Percentiles rank a stretch among this genome's conserved stretches.
These are phyloP conservation scores for Aquilaria malaccensis DNA, from an alignment of 345 rosid genomes.

Conservation along the genomic window DNA sequence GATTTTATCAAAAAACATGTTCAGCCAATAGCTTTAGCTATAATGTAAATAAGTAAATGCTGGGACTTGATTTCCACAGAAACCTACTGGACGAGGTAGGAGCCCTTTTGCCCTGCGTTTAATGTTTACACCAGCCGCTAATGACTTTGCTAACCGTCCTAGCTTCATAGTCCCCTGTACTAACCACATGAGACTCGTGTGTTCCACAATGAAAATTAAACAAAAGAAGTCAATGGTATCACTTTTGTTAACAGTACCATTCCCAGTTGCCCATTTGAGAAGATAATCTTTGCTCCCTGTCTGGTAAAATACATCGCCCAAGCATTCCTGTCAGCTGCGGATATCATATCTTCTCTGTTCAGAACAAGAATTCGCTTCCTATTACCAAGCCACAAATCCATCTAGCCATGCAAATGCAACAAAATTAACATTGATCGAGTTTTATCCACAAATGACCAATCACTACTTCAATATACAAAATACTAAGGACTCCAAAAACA, in stretches of 20 bases:
- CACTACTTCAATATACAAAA: neutral
- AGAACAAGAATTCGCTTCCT: conserved; percentile 81
- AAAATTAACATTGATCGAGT: too few relatives aligned
- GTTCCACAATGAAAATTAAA: neutral
- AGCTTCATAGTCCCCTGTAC: conserved; percentile 80
- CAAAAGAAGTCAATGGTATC: neutral
- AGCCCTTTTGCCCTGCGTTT: conserved; percentile 83
- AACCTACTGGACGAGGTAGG: conserved; percentile 75
- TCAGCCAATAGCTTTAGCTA: neutral
- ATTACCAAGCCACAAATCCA: conserved; percentile 94
- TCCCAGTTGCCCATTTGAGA: conserved; percentile 75
- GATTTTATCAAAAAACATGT: neutral
- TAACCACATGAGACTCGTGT: conserved; percentile 14
- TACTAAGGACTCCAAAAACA: neutral
- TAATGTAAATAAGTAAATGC: neutral
- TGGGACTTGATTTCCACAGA: neutral
- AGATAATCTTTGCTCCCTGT: conserved; percentile 69
- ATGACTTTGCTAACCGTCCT: conserved; percentile 57
- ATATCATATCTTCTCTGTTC: conserved; percentile 94
- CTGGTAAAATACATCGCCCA: conserved; percentile 86
- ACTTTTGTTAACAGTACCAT: conserved; percentile 37
- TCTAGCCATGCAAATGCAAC: conserved; percentile 27
- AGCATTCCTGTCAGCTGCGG: conserved; percentile 75
- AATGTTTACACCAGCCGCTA: conserved; percentile 71
- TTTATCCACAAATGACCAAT: too few relatives aligned